phyloP scores from a whole-genome alignment of 2,329 filamentous ascomycete species.

The Sclerotinia minor region DNA sequence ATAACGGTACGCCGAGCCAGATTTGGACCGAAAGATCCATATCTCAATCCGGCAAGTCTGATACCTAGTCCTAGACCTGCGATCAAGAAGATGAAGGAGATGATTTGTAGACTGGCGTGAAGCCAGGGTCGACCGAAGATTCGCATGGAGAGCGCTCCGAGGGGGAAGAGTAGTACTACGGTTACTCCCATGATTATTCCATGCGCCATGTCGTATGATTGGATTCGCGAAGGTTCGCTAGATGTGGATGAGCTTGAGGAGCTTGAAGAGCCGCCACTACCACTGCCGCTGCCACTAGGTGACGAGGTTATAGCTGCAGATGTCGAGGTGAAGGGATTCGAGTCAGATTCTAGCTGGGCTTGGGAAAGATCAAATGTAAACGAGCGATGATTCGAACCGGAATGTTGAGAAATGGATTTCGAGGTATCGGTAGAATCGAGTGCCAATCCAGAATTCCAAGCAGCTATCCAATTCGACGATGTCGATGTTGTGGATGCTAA shows the following conservation, averaged over 20 bases:
- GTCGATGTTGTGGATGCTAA: slow-evolving; percentile 29
- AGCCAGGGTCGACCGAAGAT: slow-evolving; percentile 51
- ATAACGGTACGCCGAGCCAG: neutral
- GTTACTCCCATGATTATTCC: slow-evolving; percentile 62
- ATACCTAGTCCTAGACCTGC: slow-evolving; percentile 60
- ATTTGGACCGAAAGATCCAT: slow-evolving; percentile 28
- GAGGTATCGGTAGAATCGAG: slow-evolving; percentile 31
- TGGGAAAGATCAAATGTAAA: slow-evolving; percentile 36
- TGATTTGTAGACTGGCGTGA: slow-evolving; percentile 57
- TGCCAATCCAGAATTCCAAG: slow-evolving; percentile 35
- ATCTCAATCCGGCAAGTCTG: slow-evolving; percentile 46
- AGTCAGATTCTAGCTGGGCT: slow-evolving; percentile 32
- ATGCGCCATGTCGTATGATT: slow-evolving; percentile 46
- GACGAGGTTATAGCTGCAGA: slow-evolving; percentile 23
- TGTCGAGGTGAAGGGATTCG: slow-evolving; percentile 35
- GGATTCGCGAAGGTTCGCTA: neutral
- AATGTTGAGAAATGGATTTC: slow-evolving; percentile 33
- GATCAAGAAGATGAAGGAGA: slow-evolving; percentile 59
- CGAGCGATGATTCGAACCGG: slow-evolving; percentile 17
- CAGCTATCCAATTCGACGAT: slow-evolving; percentile 36
- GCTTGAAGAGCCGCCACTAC: neutral
- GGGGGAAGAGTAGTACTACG: slow-evolving; percentile 59
- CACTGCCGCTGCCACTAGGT: slow-evolving; percentile 10
- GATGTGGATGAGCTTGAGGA: neutral
- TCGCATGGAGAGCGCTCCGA: slow-evolving; percentile 62